Base-by-base conservation (phyloP, 1,284 basidiomycete genomes). In the Naganishia sp. region DNA sequence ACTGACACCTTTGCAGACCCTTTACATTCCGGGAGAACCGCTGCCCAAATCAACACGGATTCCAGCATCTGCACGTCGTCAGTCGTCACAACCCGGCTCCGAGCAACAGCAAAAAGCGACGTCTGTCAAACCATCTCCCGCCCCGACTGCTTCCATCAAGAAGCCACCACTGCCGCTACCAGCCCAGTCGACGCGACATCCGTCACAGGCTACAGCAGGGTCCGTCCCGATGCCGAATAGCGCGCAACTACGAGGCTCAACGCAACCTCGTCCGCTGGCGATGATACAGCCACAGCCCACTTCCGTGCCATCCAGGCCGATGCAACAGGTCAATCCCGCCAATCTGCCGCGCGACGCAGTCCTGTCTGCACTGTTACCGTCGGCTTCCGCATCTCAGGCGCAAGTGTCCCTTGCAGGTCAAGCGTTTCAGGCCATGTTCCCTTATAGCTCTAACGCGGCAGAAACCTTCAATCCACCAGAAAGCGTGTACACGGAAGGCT, bases 11-110 rank as follows among this genome's bases (percentile, higher is more conserved):
- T 11, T 25, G 2, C 60, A 79, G 78, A 75, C 78, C 9, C 79
- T 78, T 4, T 80, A 80, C 66, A 77, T 70, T 67, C 79, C 65
- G 56, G 75, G 68, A 45, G 77, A 61, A 65, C 69, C 70, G 23
- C 66, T 65, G 44, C 63, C 64, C 18, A 49, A 48, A 23, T 44
- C 64, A 23, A 66, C 64, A 4, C 72, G 72, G 21, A 74, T 74
- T 1, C 77, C 78, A 66, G 70, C 72, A 10, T 31, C 64, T 78
- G 11, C 74, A 71, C 2, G 76, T 75, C 25, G 72, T 42, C 59
- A 61, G 23, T 61, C 59, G 23, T 61, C 59, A 28, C 59, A 61
- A 25, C 13, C 28, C 39, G 25, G 36, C 48, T 23, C 59, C 59
- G 25, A 39, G 6, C 36, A 39, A 39, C 36, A 39, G 36, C 48